A percentile compares a stretch with the other conserved stretches of the same genome.
Evolutionary conservation across 1,139 yeast species (phyloP).

Genomic region (Pichia cactophila): DNA sequence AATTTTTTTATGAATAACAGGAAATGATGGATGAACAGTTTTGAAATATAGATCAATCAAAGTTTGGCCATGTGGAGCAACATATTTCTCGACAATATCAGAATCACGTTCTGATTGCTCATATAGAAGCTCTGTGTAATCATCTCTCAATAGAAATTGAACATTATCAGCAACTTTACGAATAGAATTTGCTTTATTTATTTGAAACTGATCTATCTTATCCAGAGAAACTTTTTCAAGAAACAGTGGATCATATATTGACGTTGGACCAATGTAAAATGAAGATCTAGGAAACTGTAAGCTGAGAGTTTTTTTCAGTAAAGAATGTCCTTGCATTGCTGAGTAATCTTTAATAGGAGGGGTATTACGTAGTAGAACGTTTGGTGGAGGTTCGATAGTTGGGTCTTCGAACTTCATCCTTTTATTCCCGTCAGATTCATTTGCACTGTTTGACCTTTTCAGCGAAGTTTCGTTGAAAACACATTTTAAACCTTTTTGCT

Average conservation of each 20-base stretch:
- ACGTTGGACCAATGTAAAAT: slow-evolving; percentile 69
- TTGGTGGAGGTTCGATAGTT: slow-evolving; percentile 37
- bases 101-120: slow-evolving; percentile 59
- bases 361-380: slow-evolving; percentile 46
- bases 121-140: slow-evolving; percentile 57
- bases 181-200: slow-evolving; percentile 49
- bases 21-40: slow-evolving; percentile 73
- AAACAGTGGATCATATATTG: slow-evolving; percentile 54
- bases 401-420: slow-evolving; percentile 28
- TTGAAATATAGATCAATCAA: slow-evolving; percentile 65
- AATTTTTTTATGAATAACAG: slow-evolving; percentile 68
- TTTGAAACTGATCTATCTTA: slow-evolving; percentile 58
- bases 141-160: slow-evolving; percentile 64
- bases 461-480: slow-evolving; percentile 35
- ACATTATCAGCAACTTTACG: slow-evolving; percentile 61
- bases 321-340: slow-evolving; percentile 38
- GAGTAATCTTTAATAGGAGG: slow-evolving; percentile 52
- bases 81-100: slow-evolving; percentile 62
- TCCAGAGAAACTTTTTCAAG: slow-evolving; percentile 46
- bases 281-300: slow-evolving; percentile 70
- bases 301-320: slow-evolving; percentile 29
- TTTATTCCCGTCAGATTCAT: slow-evolving; percentile 17
- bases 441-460: slow-evolving; percentile 20
- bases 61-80: slow-evolving; percentile 72
- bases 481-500: slow-evolving; percentile 57